Evolutionary conservation across 169 alveolate species (phyloP).

Genomic region (Cryptosporidium baileyi): DNA sequence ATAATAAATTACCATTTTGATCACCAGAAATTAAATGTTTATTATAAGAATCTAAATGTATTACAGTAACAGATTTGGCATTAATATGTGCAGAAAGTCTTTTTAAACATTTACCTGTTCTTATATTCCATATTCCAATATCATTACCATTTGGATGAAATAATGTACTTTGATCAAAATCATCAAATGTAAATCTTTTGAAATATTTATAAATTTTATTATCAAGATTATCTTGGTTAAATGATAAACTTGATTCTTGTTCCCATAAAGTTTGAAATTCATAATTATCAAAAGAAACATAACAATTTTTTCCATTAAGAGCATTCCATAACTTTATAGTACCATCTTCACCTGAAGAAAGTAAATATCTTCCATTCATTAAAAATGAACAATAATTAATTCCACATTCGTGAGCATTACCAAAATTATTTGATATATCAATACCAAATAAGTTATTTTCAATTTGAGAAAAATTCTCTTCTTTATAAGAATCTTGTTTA

Average conservation of each 20-base stretch:
- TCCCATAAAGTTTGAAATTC: slow-evolving; percentile 48
- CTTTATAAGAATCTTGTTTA: neutral
- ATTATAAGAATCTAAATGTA: neutral
- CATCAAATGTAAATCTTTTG: slow-evolving; percentile 23
- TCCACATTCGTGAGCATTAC: slow-evolving; percentile 75
- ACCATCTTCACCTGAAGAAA: slow-evolving; percentile 74
- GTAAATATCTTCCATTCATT: slow-evolving; percentile 68
- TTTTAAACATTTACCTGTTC: slow-evolving; percentile 58
- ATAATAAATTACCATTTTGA: slow-evolving; percentile 17
- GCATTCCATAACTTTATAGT: slow-evolving; percentile 76
- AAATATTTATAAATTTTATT: slow-evolving; percentile 10
- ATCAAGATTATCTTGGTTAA: neutral
- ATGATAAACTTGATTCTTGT: neutral
- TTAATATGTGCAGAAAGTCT: slow-evolving; percentile 56
- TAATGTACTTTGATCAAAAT: neutral
- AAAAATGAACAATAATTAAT: slow-evolving; percentile 54
- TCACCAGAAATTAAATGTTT: slow-evolving; percentile 44
- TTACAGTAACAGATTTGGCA: slow-evolving; percentile 33
- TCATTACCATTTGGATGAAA: slow-evolving; percentile 68
- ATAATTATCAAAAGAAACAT: slow-evolving; percentile 65
- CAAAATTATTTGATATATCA: neutral
- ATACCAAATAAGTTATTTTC: slow-evolving; percentile 3
- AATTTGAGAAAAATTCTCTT: neutral
- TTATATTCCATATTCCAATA: slow-evolving; percentile 56
- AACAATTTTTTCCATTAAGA: slow-evolving; percentile 71